Evolutionary conservation across 2,329 filamentous ascomycete genomes (phyloP).

Genomic region (Colletotrichum aenigma): DNA sequence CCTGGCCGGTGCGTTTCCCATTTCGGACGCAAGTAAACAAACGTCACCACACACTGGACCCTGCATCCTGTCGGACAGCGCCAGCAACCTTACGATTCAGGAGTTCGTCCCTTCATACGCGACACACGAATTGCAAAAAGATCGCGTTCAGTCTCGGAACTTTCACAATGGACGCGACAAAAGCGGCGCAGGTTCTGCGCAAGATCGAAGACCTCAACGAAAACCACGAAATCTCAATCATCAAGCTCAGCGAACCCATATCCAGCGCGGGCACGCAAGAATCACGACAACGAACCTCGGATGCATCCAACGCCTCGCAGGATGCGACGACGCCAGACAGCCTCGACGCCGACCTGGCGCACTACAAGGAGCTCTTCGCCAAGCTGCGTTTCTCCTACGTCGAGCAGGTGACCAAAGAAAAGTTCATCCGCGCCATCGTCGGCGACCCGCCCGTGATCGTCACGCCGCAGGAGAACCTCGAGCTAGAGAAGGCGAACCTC

Average conservation of each 20-base stretch:
- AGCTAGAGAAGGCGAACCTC: constrained; percentile 72
- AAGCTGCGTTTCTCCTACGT: constrained; percentile 97
- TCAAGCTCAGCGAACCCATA: constrained; percentile 78
- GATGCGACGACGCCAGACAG: constrained; percentile 75
- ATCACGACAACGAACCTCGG: constrained; percentile 65
- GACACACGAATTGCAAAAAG: neutral
- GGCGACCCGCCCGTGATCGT: constrained; percentile 89
- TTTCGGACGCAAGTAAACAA: constrained; percentile 46
- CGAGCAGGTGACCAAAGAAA: constrained; percentile 98
- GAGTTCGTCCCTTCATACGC: neutral
- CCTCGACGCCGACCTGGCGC: constrained; percentile 80
- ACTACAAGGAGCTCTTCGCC: constrained; percentile 94
- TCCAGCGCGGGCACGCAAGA: constrained; percentile 51
- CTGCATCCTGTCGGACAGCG: neutral
- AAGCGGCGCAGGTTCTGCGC: constrained; percentile 46
- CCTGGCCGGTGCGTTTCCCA: constrained; percentile 18
- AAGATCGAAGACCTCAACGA: constrained; percentile 59
- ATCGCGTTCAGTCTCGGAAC: neutral
- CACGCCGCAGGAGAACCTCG: constrained; percentile 79
- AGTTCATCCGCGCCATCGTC: constrained; percentile 91
- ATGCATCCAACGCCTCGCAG: constrained; percentile 69
- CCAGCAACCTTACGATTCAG: neutral
- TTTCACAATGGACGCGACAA: constrained; percentile 32
- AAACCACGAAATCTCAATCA: constrained; percentile 71
- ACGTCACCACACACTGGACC: neutral